Evolutionary conservation across 768 basidiomycete genomes (phyloP).

Genomic region (Trametes meyenii): DNA sequence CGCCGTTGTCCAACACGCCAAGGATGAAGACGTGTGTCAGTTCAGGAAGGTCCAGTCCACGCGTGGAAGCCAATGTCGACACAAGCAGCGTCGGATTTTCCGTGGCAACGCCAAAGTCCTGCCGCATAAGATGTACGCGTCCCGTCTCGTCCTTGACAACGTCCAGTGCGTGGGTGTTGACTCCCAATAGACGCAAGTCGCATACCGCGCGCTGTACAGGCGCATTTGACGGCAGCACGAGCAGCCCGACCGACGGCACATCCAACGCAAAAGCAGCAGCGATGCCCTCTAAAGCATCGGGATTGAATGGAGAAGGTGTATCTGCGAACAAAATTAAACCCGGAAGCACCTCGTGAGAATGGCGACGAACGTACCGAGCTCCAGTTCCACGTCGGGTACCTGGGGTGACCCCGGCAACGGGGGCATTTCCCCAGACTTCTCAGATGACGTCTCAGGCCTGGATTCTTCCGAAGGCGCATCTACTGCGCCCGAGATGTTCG

Average conservation of each 20-base stretch:
- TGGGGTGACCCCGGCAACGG: slow-evolving; percentile 7
- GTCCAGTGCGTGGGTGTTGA: slow-evolving; percentile 67
- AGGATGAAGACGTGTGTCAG: slow-evolving; percentile 77
- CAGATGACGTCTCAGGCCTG: slow-evolving; percentile 5
- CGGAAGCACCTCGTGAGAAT: slow-evolving; percentile 4
- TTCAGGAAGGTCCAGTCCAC: slow-evolving; percentile 73
- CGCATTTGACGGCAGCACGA: slow-evolving; percentile 66
- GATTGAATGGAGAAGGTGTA: slow-evolving; percentile 56
- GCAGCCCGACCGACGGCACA: slow-evolving; percentile 64
- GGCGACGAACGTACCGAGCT: neutral
- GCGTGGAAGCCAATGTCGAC: slow-evolving; percentile 66
- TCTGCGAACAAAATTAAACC: neutral
- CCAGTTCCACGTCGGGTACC: slow-evolving; percentile 5
- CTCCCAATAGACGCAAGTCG: slow-evolving; percentile 65
- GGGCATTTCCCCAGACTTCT: slow-evolving; percentile 5
- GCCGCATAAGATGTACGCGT: slow-evolving; percentile 45
- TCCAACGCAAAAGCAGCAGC: slow-evolving; percentile 73
- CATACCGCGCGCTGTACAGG: slow-evolving; percentile 64
- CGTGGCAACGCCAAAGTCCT: slow-evolving; percentile 35
- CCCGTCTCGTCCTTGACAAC: slow-evolving; percentile 48
- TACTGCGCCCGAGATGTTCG: slow-evolving; percentile 56
- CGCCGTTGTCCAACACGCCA: slow-evolving; percentile 56
- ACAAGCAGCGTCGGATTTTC: slow-evolving; percentile 68
- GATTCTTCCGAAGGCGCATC: neutral
- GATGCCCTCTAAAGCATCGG: slow-evolving; percentile 63